Evolutionary conservation across 345 rosid genomes (phyloP), one percentile per base, ranked within the genome.

Genomic region (Populus deltoides): DNA sequence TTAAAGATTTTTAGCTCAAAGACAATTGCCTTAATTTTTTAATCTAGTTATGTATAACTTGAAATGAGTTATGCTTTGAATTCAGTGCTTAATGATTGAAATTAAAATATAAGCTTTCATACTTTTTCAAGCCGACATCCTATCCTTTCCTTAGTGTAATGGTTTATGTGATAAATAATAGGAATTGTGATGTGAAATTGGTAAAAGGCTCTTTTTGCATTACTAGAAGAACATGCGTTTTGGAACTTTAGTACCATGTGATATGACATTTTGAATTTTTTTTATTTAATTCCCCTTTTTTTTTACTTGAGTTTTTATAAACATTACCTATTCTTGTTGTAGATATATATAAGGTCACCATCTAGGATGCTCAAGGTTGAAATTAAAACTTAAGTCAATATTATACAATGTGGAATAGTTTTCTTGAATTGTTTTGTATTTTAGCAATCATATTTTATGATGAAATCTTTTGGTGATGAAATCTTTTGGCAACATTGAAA

Each of bases 361-460:
- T 92, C 69, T 83, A 79, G 75, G 95, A 94, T 71, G 75, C 43
- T 81, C 78, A 70, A 77, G 88, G 86, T 51, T 3, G 38, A 15
- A 80, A 85, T 80, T 92, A 92, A 80, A 70, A 47, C 68, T 81
- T 92, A 57, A 90, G 88, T 79, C 91, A 97, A 27, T 97, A 92
- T 75, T 92, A 90, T 74, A 98, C 98, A 59, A 86, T 85, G 89
- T 97, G 97, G 99, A 83, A 94, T 85, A 24, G 6, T 33, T 33
- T 33, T 33, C 36, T 33, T 33, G 36, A 33, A 33, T 33, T 33
- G 1, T 33, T 33, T 33, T 33, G 36, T 33, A 33, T 33, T 33
- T 33, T 33, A 33, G 5, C 36, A 33, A 33, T 33, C 4, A 4
- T 33, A 33, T 33, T 33, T 33, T 33, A 33, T 33, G 5, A 33